Conservation (phyloP, 1,284 basidiomycete genomes). For the Malassezia restricta region DNA sequence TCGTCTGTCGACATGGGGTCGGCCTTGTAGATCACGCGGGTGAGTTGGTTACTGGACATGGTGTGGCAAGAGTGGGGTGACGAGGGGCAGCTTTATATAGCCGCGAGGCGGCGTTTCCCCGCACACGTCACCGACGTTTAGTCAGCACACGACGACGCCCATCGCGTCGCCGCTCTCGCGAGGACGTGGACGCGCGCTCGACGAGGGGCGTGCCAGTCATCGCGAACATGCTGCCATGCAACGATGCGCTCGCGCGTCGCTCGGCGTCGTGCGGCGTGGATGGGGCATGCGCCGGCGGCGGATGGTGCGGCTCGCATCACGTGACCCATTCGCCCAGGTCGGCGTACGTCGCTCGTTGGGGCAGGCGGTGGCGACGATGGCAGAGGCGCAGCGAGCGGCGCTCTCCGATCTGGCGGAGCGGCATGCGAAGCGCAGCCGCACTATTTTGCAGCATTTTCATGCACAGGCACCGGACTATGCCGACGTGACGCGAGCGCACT, state of each 20-base stretch:
- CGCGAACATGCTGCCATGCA: no score
- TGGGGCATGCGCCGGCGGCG: no score
- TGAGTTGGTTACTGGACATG: slow-evolving; percentile 19
- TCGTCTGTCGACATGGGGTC: slow-evolving; percentile 47
- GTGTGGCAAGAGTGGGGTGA: background rate
- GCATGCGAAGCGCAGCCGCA: slow-evolving; percentile 10
- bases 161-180: no score
- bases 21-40: slow-evolving; percentile 39
- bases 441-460: background rate
- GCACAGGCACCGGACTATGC: background rate
- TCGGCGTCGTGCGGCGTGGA: no score
- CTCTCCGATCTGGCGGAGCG: slow-evolving; percentile 11
- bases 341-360: no score
- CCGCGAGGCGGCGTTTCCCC: background rate
- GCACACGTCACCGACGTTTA: background rate
- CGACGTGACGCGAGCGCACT: slow-evolving; percentile 37
- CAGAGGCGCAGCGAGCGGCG: background rate
- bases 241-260: no score
- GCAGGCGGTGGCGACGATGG: background rate
- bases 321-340: no score
- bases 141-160: background rate
- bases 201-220: no score
- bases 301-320: no score
- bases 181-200: no score
- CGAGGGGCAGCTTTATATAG: background rate